Percentiles rank a stretch among this genome's conserved stretches.
phyloP scores from a whole-genome alignment of 768 basidiomycete genomes.

The Russula sp. region DNA sequence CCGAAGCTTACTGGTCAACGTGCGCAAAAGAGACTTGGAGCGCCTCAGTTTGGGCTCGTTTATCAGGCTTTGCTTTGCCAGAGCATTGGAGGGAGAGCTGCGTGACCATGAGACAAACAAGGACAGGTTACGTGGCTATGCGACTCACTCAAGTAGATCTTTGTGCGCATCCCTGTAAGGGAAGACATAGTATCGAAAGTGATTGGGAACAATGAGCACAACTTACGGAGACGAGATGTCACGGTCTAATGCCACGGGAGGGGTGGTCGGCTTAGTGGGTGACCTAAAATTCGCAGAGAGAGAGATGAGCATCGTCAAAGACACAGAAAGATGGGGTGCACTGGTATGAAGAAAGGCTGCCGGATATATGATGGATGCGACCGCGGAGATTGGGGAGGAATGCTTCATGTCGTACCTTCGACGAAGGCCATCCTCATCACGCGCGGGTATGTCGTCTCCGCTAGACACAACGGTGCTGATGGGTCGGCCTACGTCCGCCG shows the following conservation, averaged over 20 bases:
- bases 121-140: not conserved
- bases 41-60: not conserved
- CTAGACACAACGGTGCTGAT: not conserved
- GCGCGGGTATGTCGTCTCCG: not conserved
- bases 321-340: not conserved
- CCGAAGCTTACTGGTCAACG: conserved; percentile 13
- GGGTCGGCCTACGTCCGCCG: not conserved
- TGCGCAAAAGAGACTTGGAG: conserved; percentile 5
- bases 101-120: not conserved
- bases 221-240: conserved; percentile 9
- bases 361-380: not conserved
- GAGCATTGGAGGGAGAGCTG: not conserved
- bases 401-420: not conserved
- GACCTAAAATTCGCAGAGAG: not conserved
- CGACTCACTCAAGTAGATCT: conserved; percentile 3
- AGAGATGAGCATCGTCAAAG: not conserved
- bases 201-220: not conserved
- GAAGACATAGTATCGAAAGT: not conserved
- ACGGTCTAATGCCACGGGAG: not conserved
- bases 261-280: not conserved
- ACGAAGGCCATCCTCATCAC: not conserved
- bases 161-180: not conserved
- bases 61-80: not conserved
- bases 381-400: not conserved
- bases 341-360: not conserved